Conservation (phyloP, 805 yeast species). For the Suhomyces prunicola region DNA sequence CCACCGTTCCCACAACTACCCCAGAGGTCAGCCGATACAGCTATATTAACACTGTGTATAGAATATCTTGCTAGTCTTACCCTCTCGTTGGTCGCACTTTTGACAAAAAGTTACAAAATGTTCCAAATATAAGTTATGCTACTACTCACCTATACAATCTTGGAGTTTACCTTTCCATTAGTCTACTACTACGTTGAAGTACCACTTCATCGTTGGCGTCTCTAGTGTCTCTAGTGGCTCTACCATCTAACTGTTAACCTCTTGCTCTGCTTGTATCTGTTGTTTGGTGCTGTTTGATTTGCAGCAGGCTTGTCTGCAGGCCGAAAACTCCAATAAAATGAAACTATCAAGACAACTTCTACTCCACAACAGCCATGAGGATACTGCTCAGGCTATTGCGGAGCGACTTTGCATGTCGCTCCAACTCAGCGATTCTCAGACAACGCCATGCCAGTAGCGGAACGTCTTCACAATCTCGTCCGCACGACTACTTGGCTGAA, state of each 20-base stretch:
- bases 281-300: background rate
- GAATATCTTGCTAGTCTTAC: too few species aligned
- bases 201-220: too few species aligned
- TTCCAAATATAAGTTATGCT: too few species aligned
- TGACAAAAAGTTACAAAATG: too few species aligned
- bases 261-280: background rate
- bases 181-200: too few species aligned
- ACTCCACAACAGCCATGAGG: conserved; percentile 1
- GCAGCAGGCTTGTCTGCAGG: background rate
- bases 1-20: background rate
- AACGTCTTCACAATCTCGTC: background rate
- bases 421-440: background rate
- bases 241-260: too few species aligned
- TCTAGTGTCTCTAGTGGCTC: too few species aligned
- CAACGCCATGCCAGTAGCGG: background rate
- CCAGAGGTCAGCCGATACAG: background rate
- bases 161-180: too few species aligned
- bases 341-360: background rate
- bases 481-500: background rate
- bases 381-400: conserved; percentile 1
- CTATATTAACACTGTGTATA: background rate
- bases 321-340: background rate
- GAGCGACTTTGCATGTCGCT: conserved; percentile 1
- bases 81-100: too few species aligned
- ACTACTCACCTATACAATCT: too few species aligned